Evolutionary conservation across 768 basidiomycete genomes (phyloP).

Genomic region (Xanthoconium purpureum): DNA sequence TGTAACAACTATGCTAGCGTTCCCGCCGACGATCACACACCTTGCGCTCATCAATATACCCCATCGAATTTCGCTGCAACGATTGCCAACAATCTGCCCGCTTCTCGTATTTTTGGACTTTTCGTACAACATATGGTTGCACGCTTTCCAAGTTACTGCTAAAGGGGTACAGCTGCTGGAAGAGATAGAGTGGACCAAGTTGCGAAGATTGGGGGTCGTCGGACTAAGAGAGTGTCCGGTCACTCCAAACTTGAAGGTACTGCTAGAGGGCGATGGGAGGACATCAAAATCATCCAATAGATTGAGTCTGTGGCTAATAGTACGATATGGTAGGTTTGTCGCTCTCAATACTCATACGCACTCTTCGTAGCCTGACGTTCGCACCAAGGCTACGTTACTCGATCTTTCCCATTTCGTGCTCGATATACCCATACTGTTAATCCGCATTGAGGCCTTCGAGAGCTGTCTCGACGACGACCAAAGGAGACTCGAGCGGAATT

Average conservation of each 20-base stretch:
- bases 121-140: conserved; percentile 59
- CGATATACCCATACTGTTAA: neutral
- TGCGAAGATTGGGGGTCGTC: conserved; percentile 50
- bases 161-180: conserved; percentile 38
- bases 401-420: too few relatives aligned
- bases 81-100: conserved; percentile 58
- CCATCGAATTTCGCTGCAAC: conserved; percentile 47
- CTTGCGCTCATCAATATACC: conserved; percentile 56
- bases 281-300: conserved; percentile 49
- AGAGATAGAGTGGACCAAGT: conserved; percentile 56
- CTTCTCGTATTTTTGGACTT: conserved; percentile 62
- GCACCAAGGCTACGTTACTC: too few relatives aligned
- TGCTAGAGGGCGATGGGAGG: conserved; percentile 58
- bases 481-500: conserved; percentile 10
- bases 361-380: too few relatives aligned
- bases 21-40: conserved; percentile 65
- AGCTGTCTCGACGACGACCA: conserved; percentile 9
- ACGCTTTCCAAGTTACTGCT: neutral
- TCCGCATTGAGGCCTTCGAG: neutral
- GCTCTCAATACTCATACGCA: too few relatives aligned
- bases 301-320: neutral
- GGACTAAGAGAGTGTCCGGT: conserved; percentile 56
- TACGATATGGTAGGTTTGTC: too few relatives aligned
- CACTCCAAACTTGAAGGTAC: conserved; percentile 39
- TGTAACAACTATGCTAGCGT: conserved; percentile 48